These are phyloP conservation scores for Passiflora organensis DNA, from an alignment of 345 rosid species.

Conservation along the genomic window DNA sequence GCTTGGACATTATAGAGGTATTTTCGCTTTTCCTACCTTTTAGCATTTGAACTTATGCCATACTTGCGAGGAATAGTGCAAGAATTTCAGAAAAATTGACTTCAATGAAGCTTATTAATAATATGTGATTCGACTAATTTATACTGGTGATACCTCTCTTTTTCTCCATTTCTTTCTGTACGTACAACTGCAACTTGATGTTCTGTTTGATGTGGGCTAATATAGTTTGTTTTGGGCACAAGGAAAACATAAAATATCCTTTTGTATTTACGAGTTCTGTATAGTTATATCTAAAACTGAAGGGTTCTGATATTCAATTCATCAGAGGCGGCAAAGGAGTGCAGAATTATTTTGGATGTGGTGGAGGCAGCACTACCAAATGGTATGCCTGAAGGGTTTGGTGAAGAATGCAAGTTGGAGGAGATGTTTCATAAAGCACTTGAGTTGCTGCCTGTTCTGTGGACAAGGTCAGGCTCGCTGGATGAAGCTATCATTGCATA, in stretches of 20 bases:
- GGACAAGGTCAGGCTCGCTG: conserved; percentile 64
- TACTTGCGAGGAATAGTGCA: too few species aligned
- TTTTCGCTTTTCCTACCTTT: not conserved
- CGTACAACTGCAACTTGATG: too few species aligned
- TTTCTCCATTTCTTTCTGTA: too few species aligned
- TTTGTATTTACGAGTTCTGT: too few species aligned
- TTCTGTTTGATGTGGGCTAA: not conserved
- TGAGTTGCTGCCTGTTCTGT: conserved; percentile 69
- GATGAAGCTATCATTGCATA: conserved; percentile 67
- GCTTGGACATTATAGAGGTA: conserved; percentile 65
- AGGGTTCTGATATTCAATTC: conserved; percentile 23
- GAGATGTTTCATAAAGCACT: conserved; percentile 78
- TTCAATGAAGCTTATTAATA: too few species aligned
- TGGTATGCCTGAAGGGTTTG: conserved; percentile 55
- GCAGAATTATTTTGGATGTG: conserved; percentile 60
- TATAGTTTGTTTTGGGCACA: not conserved
- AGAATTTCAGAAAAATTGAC: not conserved
- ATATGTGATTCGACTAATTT: too few species aligned
- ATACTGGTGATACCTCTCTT: too few species aligned
- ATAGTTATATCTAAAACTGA: not conserved
- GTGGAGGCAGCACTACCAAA: conserved; percentile 71
- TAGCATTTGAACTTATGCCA: too few species aligned
- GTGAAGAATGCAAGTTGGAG: conserved; percentile 68
- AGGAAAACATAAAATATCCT: not conserved
- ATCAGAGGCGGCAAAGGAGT: conserved; percentile 92